Evolutionary conservation across 257 asterid species (phyloP).

Genomic region (Echites panduratus): DNA sequence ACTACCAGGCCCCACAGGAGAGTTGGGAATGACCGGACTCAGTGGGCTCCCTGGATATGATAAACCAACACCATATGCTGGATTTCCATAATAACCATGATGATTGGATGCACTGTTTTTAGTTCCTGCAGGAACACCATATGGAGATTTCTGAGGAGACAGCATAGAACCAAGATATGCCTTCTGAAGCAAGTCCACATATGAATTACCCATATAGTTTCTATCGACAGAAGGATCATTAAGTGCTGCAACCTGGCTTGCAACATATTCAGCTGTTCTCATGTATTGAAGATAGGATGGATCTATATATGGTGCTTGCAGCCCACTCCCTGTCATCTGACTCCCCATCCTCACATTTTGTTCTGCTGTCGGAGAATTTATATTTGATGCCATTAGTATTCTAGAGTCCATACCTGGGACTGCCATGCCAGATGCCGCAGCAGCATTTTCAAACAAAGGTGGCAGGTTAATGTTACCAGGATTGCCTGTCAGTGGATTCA

Average conservation of each 20-base stretch:
- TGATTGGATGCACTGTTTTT: constrained; percentile 50
- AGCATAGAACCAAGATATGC: constrained; percentile 61
- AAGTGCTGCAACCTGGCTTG: constrained; percentile 52
- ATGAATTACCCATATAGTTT: constrained; percentile 59
- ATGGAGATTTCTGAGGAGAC: constrained; percentile 72
- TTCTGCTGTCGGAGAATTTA: constrained; percentile 50
- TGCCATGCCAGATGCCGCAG: constrained; percentile 77
- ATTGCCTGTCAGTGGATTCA: constrained; percentile 66
- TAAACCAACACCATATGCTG: constrained; percentile 54
- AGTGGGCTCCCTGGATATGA: constrained; percentile 87
- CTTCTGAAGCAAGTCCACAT: constrained; percentile 77
- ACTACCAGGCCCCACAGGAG: constrained; percentile 71
- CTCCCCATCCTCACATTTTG: constrained; percentile 57
- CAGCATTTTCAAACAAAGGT: constrained; percentile 92
- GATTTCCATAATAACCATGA: constrained; percentile 74
- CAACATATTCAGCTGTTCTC: constrained; percentile 66
- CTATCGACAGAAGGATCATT: constrained; percentile 63
- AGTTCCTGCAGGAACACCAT: constrained; percentile 47
- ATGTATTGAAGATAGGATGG: constrained; percentile 76
- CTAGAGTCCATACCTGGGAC: constrained; percentile 75
- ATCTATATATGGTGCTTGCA: constrained; percentile 58
- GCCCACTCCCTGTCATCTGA: constrained; percentile 53
- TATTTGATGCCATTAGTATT: constrained; percentile 57
- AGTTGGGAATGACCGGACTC: constrained; percentile 51
- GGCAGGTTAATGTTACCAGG: constrained; percentile 68